A percentile compares a stretch with the other conserved stretches of the same genome.
Conservation (phyloP, 805 yeast genomes). For the Saccharomycopsis fibuligera region DNA sequence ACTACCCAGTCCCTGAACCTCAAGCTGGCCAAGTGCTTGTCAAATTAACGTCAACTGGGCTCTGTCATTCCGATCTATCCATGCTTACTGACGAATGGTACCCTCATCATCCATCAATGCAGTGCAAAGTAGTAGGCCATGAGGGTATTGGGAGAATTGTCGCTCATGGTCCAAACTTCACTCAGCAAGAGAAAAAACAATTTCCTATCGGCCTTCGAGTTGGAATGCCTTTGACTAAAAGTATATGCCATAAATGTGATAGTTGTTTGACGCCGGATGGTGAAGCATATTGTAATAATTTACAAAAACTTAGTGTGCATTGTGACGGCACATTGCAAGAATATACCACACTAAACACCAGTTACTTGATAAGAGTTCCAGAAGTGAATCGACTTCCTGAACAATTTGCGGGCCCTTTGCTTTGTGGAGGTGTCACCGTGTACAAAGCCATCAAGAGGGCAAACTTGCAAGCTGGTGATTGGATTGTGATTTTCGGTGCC, state of each 20-base stretch:
- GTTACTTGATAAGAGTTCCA: slow-evolving; percentile 57
- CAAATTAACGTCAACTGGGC: slow-evolving; percentile 34
- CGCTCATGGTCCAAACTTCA: slow-evolving; percentile 23
- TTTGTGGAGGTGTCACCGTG: slow-evolving; percentile 89
- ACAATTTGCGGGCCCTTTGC: slow-evolving; percentile 46
- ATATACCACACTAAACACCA: slow-evolving; percentile 60
- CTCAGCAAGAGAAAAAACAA: slow-evolving; percentile 37
- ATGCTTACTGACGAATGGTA: slow-evolving; percentile 36
- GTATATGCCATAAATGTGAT: slow-evolving; percentile 24
- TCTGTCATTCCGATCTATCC: slow-evolving; percentile 39
- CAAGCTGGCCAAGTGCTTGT: slow-evolving; percentile 25
- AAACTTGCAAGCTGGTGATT: slow-evolving; percentile 58
- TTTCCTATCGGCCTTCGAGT: slow-evolving; percentile 24
- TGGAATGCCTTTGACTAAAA: slow-evolving; percentile 25
- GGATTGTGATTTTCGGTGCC: slow-evolving; percentile 75
- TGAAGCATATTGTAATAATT: slow-evolving; percentile 49
- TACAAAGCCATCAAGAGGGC: slow-evolving; percentile 87
- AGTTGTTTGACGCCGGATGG: slow-evolving; percentile 25
- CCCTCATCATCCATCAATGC: slow-evolving; percentile 24
- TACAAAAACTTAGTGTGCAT: slow-evolving; percentile 69
- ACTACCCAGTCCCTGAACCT: slow-evolving; percentile 31
- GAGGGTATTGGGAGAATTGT: slow-evolving; percentile 29
- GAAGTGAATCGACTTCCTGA: slow-evolving; percentile 30
- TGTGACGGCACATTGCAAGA: slow-evolving; percentile 66
- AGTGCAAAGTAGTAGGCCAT: slow-evolving; percentile 26